These are phyloP conservation scores for Centaurea solstitialis DNA, from an alignment of 129 eudicot genomes.

Conservation along the genomic window DNA sequence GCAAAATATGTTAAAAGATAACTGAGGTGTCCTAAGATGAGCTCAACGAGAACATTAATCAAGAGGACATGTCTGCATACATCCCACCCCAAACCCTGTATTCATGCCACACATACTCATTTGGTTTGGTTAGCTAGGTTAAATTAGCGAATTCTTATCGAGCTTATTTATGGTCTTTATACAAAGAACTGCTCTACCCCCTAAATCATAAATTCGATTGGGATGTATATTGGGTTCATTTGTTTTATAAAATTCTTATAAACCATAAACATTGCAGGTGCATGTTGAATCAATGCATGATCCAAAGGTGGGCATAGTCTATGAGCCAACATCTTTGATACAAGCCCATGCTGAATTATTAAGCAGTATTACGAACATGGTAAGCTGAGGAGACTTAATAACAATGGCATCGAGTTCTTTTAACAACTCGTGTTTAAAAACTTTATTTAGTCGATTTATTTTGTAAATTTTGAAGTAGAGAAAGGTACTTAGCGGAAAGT, in stretches of 20 bases:
- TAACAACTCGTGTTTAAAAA: neutral
- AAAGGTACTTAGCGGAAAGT: slow-evolving; percentile 10
- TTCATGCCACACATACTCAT: too few relatives aligned
- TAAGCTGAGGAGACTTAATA: slow-evolving; percentile 10
- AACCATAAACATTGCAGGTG: slow-evolving; percentile 45
- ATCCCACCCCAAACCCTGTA: too few relatives aligned
- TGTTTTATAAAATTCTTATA: too few relatives aligned
- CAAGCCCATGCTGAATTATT: slow-evolving; percentile 68
- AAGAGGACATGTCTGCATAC: too few relatives aligned
- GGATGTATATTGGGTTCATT: neutral
- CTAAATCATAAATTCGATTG: neutral
- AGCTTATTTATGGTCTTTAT: too few relatives aligned
- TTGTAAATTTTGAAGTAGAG: slow-evolving; percentile 17
- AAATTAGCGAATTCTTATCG: too few relatives aligned
- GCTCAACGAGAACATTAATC: too few relatives aligned
- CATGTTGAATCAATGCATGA: slow-evolving; percentile 70
- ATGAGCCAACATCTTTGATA: slow-evolving; percentile 72
- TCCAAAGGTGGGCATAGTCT: slow-evolving; percentile 74
- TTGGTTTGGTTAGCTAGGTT: too few relatives aligned
- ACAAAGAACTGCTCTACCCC: neutral
- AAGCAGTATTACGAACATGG: slow-evolving; percentile 24
- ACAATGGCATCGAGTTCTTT: neutral
- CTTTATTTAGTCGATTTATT: slow-evolving; percentile 7
- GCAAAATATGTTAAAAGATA: too few relatives aligned
- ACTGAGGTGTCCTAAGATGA: too few relatives aligned